A percentile compares a stretch with the other conserved stretches of the same genome.
phyloP scores from a whole-genome alignment of 2,329 filamentous ascomycete species.

The Fusarium concolor region DNA sequence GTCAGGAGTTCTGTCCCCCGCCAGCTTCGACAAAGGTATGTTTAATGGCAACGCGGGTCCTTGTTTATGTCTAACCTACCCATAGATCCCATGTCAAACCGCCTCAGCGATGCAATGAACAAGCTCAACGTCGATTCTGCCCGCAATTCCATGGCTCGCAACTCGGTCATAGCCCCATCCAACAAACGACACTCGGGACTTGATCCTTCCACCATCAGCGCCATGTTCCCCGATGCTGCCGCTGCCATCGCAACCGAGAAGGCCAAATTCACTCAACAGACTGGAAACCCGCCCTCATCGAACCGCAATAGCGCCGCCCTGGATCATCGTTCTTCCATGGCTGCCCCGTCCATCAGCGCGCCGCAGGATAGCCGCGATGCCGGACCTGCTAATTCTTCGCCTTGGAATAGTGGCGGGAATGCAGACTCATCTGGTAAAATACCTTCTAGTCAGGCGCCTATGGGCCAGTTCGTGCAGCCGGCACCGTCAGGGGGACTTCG shows the following conservation, averaged over 20 bases:
- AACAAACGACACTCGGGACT: slow-evolving; percentile 98
- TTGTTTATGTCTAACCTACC: slow-evolving; percentile 24
- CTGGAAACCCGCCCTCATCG: slow-evolving; percentile 87
- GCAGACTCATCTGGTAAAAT: slow-evolving; percentile 72
- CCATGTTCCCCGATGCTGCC: slow-evolving; percentile 98
- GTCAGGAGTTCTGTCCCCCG: slow-evolving; percentile 93
- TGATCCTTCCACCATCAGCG: slow-evolving; percentile 92
- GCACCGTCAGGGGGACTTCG: slow-evolving; percentile 78
- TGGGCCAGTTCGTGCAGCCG: slow-evolving; percentile 95
- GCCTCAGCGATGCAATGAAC: slow-evolving; percentile 95
- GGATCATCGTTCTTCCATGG: slow-evolving; percentile 80
- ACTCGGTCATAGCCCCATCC: slow-evolving; percentile 75
- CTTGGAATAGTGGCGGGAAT: slow-evolving; percentile 74
- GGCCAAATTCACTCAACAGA: slow-evolving; percentile 96
- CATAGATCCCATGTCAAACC: slow-evolving; percentile 94
- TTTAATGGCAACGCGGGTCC: slow-evolving; percentile 3
- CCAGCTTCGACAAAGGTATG: slow-evolving; percentile 95
- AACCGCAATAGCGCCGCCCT: slow-evolving; percentile 91
- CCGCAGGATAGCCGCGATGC: slow-evolving; percentile 53
- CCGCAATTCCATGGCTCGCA: slow-evolving; percentile 86
- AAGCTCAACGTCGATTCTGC: slow-evolving; percentile 90
- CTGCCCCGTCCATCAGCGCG: slow-evolving; percentile 78
- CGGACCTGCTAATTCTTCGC: slow-evolving; percentile 64
- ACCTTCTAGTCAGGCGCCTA: slow-evolving; percentile 80
- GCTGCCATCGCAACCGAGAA: slow-evolving; percentile 99